A percentile compares a stretch with the other conserved stretches of the same genome.
These are phyloP conservation scores for Exophiala lecanii-corni DNA, from an alignment of 2,329 filamentous ascomycete species.

Conservation along the genomic window DNA sequence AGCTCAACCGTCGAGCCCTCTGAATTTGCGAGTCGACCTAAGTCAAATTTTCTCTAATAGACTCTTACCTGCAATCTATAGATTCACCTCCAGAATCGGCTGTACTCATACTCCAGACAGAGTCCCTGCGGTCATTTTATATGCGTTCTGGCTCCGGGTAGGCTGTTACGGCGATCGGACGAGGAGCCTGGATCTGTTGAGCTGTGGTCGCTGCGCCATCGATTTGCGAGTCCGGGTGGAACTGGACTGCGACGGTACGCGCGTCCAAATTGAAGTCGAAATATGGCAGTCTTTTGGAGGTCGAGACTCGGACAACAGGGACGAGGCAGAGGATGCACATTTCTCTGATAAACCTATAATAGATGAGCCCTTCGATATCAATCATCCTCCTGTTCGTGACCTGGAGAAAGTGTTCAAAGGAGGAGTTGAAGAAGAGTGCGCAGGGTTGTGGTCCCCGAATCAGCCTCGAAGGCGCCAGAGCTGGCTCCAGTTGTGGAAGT, in stretches of 20 bases:
- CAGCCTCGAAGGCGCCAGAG: constrained; percentile 6
- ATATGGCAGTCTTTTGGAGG: constrained; percentile 13
- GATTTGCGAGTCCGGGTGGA: constrained; percentile 14
- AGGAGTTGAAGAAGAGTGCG: constrained; percentile 9
- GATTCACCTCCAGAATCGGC: constrained; percentile 5
- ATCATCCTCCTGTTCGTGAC: constrained; percentile 7
- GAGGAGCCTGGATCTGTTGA: constrained; percentile 8
- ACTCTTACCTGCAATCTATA: constrained; percentile 8
- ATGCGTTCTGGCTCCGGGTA: constrained; percentile 7
- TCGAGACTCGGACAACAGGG: constrained; percentile 11
- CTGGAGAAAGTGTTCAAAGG: constrained; percentile 10
- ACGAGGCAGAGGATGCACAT: constrained; percentile 11
- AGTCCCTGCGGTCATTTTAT: constrained; percentile 8
- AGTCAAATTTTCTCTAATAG: constrained; percentile 7
- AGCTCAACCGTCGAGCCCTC: constrained; percentile 4
- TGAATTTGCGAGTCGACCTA: constrained; percentile 4
- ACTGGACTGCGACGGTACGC: constrained; percentile 10
- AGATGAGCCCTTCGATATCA: constrained; percentile 9
- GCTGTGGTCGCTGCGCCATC: constrained; percentile 10
- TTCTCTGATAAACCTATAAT: constrained; percentile 1
- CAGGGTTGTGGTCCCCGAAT: constrained; percentile 4
- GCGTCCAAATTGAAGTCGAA: constrained; percentile 15
- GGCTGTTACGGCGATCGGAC: constrained; percentile 6
- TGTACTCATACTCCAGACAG: constrained; percentile 5
- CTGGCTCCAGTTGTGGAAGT: constrained; percentile 10